Base-by-base conservation (phyloP, 306 rosid genomes). In the Macrotyloma uniflorum region DNA sequence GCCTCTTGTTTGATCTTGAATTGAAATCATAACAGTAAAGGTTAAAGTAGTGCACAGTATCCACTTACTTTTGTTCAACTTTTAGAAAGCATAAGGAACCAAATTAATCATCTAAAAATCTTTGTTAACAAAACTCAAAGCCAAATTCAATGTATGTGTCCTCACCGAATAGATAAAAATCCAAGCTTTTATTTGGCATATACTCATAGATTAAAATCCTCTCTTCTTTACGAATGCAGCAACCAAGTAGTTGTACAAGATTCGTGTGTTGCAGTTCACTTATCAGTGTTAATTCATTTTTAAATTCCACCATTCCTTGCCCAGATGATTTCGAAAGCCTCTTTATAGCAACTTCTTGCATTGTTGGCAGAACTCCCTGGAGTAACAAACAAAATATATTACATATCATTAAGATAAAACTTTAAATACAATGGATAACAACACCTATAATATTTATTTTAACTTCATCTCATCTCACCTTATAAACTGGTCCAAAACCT, bases 151-250 rank as follows among this genome's bases (percentile, higher is more conserved):
- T 26, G 28, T 51, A 16, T 50, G 0, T n/a, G 26, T 51, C 2
- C 76, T 71, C 11, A 80, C 87, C 85, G 12, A 84, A 84, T 4
- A 80, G 5, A 72, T 49, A 72, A 55, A 20, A 80, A 43, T 76
- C 76, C 51, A 83, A 79, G 32, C 61, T 79, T 79, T 59, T 82
- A 24, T 82, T 83, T 19, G 86, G 58, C 76, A 75, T 66, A 33
- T 54, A 77, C 36, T 83, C 76, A 1, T 83, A 83, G 8, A 83
- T 33, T 14, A 83, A 6, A 42, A 83, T 74, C 32, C 66, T 79
- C 0, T 83, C 84, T 0, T 79, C 70, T 6, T 47, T 49, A 53
- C 74, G 47, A 61, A 79, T 69, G 78, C 87, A 79, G 1, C 66
- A 71, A 33, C 86, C 83, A 1, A 78, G 24, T 11, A 80, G 69